These are phyloP conservation scores for Hansenula lynferdii DNA, from an alignment of 1,139 yeast species.

Conservation along the genomic window DNA sequence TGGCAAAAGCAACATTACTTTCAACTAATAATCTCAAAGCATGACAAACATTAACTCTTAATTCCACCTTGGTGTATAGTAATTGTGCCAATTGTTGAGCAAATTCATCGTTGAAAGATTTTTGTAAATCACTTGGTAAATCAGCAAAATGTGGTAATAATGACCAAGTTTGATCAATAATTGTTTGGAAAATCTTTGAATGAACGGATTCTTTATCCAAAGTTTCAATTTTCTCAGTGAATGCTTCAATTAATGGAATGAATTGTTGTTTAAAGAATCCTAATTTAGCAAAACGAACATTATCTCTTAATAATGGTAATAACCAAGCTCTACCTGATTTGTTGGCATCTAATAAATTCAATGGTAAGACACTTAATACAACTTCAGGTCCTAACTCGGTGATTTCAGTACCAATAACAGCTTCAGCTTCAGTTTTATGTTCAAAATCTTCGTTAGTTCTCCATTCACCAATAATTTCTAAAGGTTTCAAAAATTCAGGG, in stretches of 20 bases:
- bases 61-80: constrained; percentile 67
- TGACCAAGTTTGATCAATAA: constrained; percentile 90
- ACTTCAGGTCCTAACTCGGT: constrained; percentile 82
- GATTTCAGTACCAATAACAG: constrained; percentile 73
- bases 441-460: constrained; percentile 77
- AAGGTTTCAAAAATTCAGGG: constrained; percentile 64
- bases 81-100: constrained; percentile 74
- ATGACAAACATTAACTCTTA: constrained; percentile 78
- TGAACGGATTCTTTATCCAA: constrained; percentile 53
- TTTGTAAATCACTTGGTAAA: constrained; percentile 68
- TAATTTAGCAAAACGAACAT: constrained; percentile 67
- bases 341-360: constrained; percentile 56
- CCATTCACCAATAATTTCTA: constrained; percentile 80
- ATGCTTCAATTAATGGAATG: constrained; percentile 62
- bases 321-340: constrained; percentile 90
- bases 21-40: constrained; percentile 76
- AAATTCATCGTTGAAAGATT: constrained; percentile 65
- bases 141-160: constrained; percentile 86
- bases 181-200: constrained; percentile 71
- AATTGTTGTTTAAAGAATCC: constrained; percentile 57
- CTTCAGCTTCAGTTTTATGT: constrained; percentile 73
- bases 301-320: constrained; percentile 87
- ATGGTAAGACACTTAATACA: constrained; percentile 69
- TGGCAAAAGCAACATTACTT: constrained; percentile 60
- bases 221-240: constrained; percentile 34